Evolutionary conservation across 2,329 filamentous ascomycete species (phyloP).

Genomic region (Aspergillus viridinutans): DNA sequence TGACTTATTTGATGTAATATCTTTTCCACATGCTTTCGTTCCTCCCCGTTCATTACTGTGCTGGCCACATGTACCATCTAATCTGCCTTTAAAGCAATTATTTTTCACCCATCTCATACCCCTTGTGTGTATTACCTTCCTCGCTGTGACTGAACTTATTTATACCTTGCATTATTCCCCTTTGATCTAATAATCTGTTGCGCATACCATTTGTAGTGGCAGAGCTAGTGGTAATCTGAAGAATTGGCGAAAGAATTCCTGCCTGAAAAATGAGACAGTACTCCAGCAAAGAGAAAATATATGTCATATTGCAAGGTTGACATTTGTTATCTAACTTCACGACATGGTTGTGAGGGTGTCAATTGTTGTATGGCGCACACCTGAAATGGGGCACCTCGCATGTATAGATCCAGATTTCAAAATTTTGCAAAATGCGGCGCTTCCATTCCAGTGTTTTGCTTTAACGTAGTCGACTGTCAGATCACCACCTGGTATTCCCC

Average conservation of each 20-base stretch:
- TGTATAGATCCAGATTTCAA: not conserved
- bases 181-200: conserved; percentile 11
- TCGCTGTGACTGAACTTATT: conserved; percentile 17
- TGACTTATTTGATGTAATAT: conserved; percentile 33
- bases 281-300: not conserved
- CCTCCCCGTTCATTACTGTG: conserved; percentile 28
- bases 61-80: conserved; percentile 42
- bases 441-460: not conserved
- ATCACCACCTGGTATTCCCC: not conserved
- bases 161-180: conserved; percentile 16
- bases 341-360: not conserved
- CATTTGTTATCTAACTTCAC: not conserved
- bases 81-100: conserved; percentile 16
- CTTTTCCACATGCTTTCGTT: conserved; percentile 17
- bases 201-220: conserved; percentile 11
- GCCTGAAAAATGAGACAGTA: not conserved
- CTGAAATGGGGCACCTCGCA: not conserved
- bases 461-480: not conserved
- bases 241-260: conserved; percentile 1
- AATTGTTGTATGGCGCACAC: not conserved
- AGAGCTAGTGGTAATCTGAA: conserved; percentile 18
- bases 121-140: conserved; percentile 28
- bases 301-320: not conserved
- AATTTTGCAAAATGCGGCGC: not conserved
- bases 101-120: conserved; percentile 30